Evolutionary conservation across 2,329 filamentous ascomycete genomes (phyloP), one percentile per base, ranked within the genome.

Genomic region (Penicillium decumbens): DNA sequence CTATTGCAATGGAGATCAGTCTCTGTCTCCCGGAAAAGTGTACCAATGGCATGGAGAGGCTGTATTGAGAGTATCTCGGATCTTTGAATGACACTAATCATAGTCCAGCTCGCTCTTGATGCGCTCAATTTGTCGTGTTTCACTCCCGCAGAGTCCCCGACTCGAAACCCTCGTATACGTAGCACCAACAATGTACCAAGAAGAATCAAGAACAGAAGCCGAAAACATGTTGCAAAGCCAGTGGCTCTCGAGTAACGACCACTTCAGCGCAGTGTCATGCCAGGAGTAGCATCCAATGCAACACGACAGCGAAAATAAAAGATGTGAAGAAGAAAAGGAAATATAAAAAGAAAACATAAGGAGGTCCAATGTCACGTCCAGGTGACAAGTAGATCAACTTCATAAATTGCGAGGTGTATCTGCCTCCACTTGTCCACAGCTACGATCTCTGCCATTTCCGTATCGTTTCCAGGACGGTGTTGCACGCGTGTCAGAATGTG

Each of bases 381-480:
- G 25, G 40, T 39, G 40, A 32, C 27, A 28, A 25, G 9, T 30
- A 28, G 15, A 13, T 13, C 15, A 15, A 35, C 9, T 18, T 18
- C 6, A 64, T 20, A 58, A 42, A 25, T 57, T 57, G 5, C 59
- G 51, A 4, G 57, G 41, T 0, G 54, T 45, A 50, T 56, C 54
- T 3, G 58, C 47, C 28, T 57, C 57, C 18, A 65, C 44, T 4
- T 49, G 45, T 18, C 60, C 63, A 39, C 60, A 55, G 12, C 50
- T 54, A 5, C 50, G 54, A 27, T 55, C 54, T 10, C 57, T 48
- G 5, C 52, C 45, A 45, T 58, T 48, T 8, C 49, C 56, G 28
- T 53, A 45, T 12, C 41, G 51, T 29, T 40, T 57, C 53, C 54
- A 59, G 3, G 49, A 29, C 9, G 49, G 25, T 38, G 39, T n/a